Conservation (phyloP, 2,329 filamentous ascomycete genomes). For the Rhexocercosporidium sp. region DNA sequence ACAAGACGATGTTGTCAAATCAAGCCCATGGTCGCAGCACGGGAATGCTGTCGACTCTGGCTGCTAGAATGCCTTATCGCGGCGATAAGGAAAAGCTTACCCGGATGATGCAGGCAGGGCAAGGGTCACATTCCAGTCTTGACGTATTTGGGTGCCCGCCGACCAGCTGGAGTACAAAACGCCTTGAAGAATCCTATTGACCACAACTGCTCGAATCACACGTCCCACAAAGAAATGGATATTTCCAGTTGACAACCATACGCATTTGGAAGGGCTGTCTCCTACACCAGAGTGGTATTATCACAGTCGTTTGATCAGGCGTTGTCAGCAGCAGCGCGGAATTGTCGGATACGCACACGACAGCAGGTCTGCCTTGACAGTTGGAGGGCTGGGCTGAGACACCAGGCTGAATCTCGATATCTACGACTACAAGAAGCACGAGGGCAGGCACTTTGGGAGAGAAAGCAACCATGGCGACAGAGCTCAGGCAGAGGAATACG, state of each 20-base stretch:
- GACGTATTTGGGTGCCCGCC: constrained; percentile 10
- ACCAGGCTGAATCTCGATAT: constrained; percentile 3
- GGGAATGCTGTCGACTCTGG: background rate
- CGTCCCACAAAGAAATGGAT: constrained; percentile 13
- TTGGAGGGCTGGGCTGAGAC: constrained; percentile 5
- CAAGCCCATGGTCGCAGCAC: constrained; percentile 23
- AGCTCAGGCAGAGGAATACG: constrained; percentile 37
- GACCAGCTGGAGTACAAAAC: too few species aligned
- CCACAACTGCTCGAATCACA: background rate
- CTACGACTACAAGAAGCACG: background rate
- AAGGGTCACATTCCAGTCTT: constrained; percentile 5
- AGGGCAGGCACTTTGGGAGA: background rate
- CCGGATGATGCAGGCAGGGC: background rate
- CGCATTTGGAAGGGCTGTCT: background rate
- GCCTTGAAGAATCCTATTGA: background rate
- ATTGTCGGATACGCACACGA: constrained; percentile 30
- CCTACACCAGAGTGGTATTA: background rate
- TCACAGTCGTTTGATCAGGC: constrained; percentile 8
- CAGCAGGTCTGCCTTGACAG: constrained; percentile 20
- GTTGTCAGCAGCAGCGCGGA: constrained; percentile 9
- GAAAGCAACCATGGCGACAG: constrained; percentile 31
- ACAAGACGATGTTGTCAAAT: constrained; percentile 20
- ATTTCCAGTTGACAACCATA: constrained; percentile 15
- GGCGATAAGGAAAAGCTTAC: constrained; percentile 16
- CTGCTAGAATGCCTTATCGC: background rate